Percentiles rank a stretch among this genome's conserved stretches.
Conservation (phyloP, 768 basidiomycete genomes). For the Pulveroboletus sp. region DNA sequence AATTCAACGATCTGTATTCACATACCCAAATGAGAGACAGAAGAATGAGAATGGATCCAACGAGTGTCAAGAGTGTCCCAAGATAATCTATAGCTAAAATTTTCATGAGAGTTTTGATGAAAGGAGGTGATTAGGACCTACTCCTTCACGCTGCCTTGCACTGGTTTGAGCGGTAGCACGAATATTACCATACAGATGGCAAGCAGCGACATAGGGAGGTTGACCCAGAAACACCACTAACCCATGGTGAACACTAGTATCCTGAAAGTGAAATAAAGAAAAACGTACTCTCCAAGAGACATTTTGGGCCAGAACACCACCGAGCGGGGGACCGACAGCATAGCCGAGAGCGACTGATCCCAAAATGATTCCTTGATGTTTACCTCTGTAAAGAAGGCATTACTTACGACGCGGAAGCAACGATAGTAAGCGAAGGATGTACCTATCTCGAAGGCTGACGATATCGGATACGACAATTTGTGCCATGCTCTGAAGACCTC, state of each 20-base stretch:
- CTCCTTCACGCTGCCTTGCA: constrained; percentile 56
- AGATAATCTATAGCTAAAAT: constrained; percentile 64
- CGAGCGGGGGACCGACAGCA: constrained; percentile 63
- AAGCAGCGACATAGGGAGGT: constrained; percentile 52
- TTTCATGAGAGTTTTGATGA: constrained; percentile 37
- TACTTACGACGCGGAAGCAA: background rate
- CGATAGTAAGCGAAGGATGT: constrained; percentile 5
- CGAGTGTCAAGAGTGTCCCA: constrained; percentile 55
- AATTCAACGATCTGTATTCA: background rate
- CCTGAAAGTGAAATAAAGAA: background rate
- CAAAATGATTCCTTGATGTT: constrained; percentile 74
- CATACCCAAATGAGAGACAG: constrained; percentile 70
- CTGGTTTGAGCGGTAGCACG: constrained; percentile 64
- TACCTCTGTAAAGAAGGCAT: constrained; percentile 44
- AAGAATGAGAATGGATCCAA: constrained; percentile 58
- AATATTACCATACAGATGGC: constrained; percentile 56
- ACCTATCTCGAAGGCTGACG: constrained; percentile 63
- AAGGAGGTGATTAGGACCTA: constrained; percentile 13
- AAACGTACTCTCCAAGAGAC: constrained; percentile 56
- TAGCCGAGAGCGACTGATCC: constrained; percentile 55
- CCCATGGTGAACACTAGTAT: background rate
- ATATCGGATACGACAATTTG: constrained; percentile 75
- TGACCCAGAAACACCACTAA: constrained; percentile 77
- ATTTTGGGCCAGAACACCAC: constrained; percentile 60
- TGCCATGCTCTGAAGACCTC: constrained; percentile 63